Conservation (phyloP, 768 basidiomycete species). For the Amanita jacksonii region DNA sequence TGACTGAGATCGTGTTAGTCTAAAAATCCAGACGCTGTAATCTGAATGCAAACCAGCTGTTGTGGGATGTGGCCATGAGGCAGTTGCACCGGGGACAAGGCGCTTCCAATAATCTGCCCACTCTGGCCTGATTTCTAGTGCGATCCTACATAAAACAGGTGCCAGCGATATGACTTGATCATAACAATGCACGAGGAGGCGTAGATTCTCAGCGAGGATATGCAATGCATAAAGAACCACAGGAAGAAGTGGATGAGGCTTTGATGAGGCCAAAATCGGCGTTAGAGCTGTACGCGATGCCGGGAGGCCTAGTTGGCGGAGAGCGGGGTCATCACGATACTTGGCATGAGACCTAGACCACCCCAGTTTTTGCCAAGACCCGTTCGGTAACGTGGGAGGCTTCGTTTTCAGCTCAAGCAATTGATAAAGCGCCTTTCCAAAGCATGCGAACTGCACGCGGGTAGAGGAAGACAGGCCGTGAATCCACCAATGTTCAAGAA, state of each 20-base stretch:
- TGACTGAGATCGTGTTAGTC: conserved; percentile 21
- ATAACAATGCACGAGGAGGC: conserved; percentile 47
- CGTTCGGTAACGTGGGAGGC: conserved; percentile 11
- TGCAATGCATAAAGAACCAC: conserved; percentile 70
- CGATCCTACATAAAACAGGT: conserved; percentile 53
- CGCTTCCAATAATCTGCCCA: conserved; percentile 95
- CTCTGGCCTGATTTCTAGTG: conserved; percentile 59
- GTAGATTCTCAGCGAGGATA: conserved; percentile 63
- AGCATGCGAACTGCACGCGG: conserved; percentile 47
- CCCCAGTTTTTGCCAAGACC: conserved; percentile 42
- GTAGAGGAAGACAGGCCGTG: conserved; percentile 31
- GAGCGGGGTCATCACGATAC: conserved; percentile 51
- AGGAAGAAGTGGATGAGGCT: conserved; percentile 38
- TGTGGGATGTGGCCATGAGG: conserved; percentile 48
- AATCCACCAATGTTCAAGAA: conserved; percentile 50
- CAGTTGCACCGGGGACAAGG: conserved; percentile 52
- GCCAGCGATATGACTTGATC: conserved; percentile 47
- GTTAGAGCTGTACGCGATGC: conserved; percentile 16
- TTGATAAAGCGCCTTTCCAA: conserved; percentile 40
- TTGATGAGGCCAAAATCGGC: conserved; percentile 14
- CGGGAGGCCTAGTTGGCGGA: conserved; percentile 32
- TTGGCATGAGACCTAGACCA: conserved; percentile 32
- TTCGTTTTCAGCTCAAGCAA: conserved; percentile 31
- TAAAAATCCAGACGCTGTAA: not conserved
- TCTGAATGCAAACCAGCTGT: conserved; percentile 23